These are phyloP conservation scores for Conoideocrella luteorostrata DNA, from an alignment of 2,329 filamentous ascomycete genomes.

Conservation along the genomic window DNA sequence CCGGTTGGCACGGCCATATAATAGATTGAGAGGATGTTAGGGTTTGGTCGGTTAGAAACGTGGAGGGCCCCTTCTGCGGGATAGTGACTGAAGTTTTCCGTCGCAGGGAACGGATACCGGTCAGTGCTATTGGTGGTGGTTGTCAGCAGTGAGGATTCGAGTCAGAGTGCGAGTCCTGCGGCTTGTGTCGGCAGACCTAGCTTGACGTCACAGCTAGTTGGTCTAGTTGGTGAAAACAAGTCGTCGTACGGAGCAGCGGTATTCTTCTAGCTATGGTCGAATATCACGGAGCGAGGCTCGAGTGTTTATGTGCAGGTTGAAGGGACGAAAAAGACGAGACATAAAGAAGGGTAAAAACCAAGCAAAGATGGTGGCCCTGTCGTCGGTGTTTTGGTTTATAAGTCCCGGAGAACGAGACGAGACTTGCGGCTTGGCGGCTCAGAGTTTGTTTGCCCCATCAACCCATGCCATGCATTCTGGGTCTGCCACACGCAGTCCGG, in stretches of 20 bases:
- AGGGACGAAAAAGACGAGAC: not conserved
- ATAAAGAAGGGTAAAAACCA: not conserved
- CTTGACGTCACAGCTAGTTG: slow-evolving; percentile 3
- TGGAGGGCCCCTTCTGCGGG: not conserved
- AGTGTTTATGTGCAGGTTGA: not conserved
- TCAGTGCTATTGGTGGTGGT: no score
- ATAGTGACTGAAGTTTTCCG: not conserved
- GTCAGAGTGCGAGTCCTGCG: not conserved
- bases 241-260: no score
- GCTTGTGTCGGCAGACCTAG: not conserved
- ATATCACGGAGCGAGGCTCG: not conserved
- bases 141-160: not conserved
- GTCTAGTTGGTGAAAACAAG: no score
- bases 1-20: slow-evolving; percentile 22
- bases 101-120: not conserved
- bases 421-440: not conserved
- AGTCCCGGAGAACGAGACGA: not conserved
- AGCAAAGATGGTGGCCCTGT: slow-evolving; percentile 1
- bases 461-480: no score
- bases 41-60: not conserved
- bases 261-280: not conserved
- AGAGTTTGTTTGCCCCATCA: no score
- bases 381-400: slow-evolving; percentile 5
- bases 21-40: not conserved
- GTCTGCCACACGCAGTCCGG: no score